These are phyloP conservation scores for Cladosporium sp. DNA, from an alignment of 2,329 filamentous ascomycete species.

Conservation along the genomic window DNA sequence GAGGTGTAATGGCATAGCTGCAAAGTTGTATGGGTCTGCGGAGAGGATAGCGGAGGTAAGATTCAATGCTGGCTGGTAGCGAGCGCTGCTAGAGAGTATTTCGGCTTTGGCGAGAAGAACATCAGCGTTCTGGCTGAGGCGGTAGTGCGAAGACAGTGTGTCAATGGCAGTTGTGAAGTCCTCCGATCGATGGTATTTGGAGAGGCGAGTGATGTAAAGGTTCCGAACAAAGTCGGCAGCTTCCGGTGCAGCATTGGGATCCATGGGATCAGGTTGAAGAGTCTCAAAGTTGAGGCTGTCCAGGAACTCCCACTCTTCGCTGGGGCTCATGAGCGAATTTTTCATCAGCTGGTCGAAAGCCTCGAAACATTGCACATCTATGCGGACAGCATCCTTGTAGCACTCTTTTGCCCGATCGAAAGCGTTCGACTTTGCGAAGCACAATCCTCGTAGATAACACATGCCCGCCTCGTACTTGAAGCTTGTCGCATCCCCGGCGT, in stretches of 20 bases:
- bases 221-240: slow-evolving; percentile 92
- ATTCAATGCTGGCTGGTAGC: slow-evolving; percentile 81
- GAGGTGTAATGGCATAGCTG: slow-evolving; percentile 84
- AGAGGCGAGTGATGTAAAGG: slow-evolving; percentile 92
- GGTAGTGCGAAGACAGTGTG: slow-evolving; percentile 90
- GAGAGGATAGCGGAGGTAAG: slow-evolving; percentile 82
- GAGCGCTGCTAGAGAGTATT: slow-evolving; percentile 89
- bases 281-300: slow-evolving; percentile 88
- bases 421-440: slow-evolving; percentile 94
- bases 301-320: slow-evolving; percentile 87
- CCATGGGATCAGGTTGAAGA: slow-evolving; percentile 62
- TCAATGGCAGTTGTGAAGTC: slow-evolving; percentile 85
- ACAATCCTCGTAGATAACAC: slow-evolving; percentile 91
- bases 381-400: slow-evolving; percentile 95
- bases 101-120: slow-evolving; percentile 88
- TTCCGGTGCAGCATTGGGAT: slow-evolving; percentile 69
- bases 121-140: slow-evolving; percentile 80
- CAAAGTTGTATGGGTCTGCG: slow-evolving; percentile 85
- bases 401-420: slow-evolving; percentile 97
- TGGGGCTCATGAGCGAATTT: slow-evolving; percentile 85
- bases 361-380: slow-evolving; percentile 97
- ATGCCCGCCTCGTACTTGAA: slow-evolving; percentile 92
- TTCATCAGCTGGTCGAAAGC: slow-evolving; percentile 98
- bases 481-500: slow-evolving; percentile 69
- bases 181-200: slow-evolving; percentile 87